These are phyloP conservation scores for Hippophae rhamnoides DNA, from an alignment of 306 rosid genomes.

Conservation along the genomic window DNA sequence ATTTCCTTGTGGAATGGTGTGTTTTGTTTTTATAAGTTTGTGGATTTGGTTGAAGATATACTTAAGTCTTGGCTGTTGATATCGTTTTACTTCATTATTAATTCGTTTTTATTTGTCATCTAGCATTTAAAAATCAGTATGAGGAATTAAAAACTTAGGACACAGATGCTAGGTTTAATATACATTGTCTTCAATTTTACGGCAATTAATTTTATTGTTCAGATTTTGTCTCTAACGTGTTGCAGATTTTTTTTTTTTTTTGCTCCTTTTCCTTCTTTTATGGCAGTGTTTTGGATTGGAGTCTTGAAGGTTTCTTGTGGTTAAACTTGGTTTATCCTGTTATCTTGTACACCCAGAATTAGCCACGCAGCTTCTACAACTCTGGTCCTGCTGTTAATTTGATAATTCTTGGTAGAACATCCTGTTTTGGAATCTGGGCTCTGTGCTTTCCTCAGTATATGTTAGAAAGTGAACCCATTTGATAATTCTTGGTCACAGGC, in stretches of 20 bases:
- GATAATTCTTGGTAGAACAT: slow-evolving; percentile 34
- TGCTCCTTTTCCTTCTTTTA: not conserved
- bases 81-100: slow-evolving; percentile 14
- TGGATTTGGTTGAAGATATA: slow-evolving; percentile 1
- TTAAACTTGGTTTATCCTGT: slow-evolving; percentile 26
- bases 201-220: not conserved
- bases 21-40: slow-evolving; percentile 6
- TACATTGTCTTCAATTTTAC: slow-evolving; percentile 8
- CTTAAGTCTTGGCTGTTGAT: not conserved
- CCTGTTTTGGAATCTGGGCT: slow-evolving; percentile 32
- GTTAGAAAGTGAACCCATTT: slow-evolving; percentile 20
- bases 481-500: slow-evolving; percentile 27
- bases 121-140: slow-evolving; percentile 19
- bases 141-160: slow-evolving; percentile 23
- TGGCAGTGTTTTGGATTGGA: not conserved
- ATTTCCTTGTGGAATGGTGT: slow-evolving; percentile 1
- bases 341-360: not conserved
- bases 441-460: slow-evolving; percentile 14
- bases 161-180: slow-evolving; percentile 20
- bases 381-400: slow-evolving; percentile 25
- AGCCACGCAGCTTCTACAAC: slow-evolving; percentile 15
- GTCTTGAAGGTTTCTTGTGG: not conserved
- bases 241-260: not conserved
- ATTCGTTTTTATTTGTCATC: slow-evolving; percentile 26
- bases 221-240: slow-evolving; percentile 9